Evolutionary conservation across 345 rosid species (phyloP).

Genomic region (Citrus unshiu): DNA sequence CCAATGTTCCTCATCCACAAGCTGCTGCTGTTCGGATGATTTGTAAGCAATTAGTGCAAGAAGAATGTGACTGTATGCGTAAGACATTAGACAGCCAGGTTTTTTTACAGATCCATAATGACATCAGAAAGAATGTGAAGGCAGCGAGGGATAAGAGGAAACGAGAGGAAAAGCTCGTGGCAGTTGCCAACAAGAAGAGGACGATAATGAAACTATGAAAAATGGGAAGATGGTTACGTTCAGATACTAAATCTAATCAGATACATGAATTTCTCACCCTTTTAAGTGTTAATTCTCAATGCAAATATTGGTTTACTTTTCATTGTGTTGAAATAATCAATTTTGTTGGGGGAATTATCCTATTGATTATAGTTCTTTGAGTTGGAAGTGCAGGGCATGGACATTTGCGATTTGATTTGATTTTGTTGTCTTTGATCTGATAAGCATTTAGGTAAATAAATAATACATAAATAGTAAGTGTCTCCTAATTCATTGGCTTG

Average conservation of each 20-base stretch:
- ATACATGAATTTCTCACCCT: too few species aligned
- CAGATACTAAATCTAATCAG: neutral
- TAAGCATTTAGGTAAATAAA: too few species aligned
- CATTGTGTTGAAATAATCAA: too few species aligned
- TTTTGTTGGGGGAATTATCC: too few species aligned
- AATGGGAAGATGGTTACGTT: constrained; percentile 61
- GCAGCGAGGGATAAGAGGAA: constrained; percentile 70
- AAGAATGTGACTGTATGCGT: constrained; percentile 49
- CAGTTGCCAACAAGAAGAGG: constrained; percentile 80
- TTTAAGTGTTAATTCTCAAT: too few species aligned
- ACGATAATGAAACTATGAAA: constrained; percentile 57
- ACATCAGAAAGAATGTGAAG: constrained; percentile 54
- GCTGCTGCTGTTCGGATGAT: constrained; percentile 36
- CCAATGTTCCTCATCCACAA: neutral
- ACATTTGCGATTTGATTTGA: too few species aligned
- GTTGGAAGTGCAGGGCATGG: too few species aligned
- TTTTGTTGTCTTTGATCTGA: too few species aligned
- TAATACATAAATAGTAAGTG: too few species aligned
- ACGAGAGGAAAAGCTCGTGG: constrained; percentile 72
- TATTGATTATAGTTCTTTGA: too few species aligned
- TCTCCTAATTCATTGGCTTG: too few species aligned
- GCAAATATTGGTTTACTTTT: too few species aligned
- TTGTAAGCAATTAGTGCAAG: constrained; percentile 65
- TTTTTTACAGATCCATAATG: constrained; percentile 51
- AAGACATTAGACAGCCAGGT: constrained; percentile 48